phyloP scores from a whole-genome alignment of 1,284 basidiomycete genomes.

The Irpex lacteus region DNA sequence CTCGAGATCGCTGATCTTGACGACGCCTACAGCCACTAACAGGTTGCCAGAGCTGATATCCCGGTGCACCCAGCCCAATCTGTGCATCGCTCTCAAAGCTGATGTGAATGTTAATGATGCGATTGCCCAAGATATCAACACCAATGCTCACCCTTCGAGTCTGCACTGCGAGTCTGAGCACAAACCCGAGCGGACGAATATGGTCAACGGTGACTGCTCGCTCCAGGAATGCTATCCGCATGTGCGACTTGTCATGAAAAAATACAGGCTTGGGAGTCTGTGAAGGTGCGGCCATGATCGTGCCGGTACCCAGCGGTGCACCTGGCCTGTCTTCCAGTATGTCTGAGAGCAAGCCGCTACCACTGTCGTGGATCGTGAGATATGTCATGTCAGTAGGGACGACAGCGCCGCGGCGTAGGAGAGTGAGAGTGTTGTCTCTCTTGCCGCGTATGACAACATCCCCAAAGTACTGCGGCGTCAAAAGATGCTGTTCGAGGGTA shows the following conservation, averaged over 20 bases:
- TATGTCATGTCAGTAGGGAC: not conserved
- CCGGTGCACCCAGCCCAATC: not conserved
- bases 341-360: not conserved
- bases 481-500: not conserved
- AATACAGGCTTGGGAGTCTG: no score
- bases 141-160: not conserved
- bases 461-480: not conserved
- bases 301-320: no score
- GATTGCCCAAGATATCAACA: not conserved
- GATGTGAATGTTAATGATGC: not conserved
- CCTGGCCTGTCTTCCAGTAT: not conserved
- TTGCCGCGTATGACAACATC: not conserved
- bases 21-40: not conserved
- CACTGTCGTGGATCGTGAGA: not conserved
- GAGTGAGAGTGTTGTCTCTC: not conserved
- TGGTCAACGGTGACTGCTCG: no score
- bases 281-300: no score
- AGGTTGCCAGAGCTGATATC: conserved; percentile 3
- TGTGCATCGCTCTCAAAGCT: not conserved
- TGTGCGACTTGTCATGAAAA: no score
- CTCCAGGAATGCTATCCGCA: no score
- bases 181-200: no score
- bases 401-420: not conserved
- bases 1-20: not conserved
- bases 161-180: no score